Conservation (phyloP, 768 basidiomycete species). For the Lentinus tigrinus region DNA sequence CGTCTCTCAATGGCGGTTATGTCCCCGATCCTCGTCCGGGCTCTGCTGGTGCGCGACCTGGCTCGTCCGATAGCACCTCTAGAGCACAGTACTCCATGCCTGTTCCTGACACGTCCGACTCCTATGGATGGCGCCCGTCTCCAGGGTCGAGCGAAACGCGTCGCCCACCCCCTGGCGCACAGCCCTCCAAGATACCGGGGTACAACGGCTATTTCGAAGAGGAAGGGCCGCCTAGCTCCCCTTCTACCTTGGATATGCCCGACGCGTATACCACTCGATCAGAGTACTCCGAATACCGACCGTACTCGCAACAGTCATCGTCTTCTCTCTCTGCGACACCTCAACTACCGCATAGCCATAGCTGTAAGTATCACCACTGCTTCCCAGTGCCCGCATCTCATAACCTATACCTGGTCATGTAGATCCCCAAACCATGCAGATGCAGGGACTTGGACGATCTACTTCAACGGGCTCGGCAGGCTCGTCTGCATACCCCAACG, state of each 20-base stretch:
- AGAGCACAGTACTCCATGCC: slow-evolving; percentile 22
- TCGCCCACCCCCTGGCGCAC: slow-evolving; percentile 27
- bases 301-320: slow-evolving; percentile 15
- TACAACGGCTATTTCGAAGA: slow-evolving; percentile 17
- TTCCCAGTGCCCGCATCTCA: neutral
- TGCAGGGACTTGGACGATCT: slow-evolving; percentile 13
- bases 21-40: slow-evolving; percentile 16
- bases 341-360: slow-evolving; percentile 6
- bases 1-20: slow-evolving; percentile 14
- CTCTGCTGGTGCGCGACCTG: slow-evolving; percentile 15
- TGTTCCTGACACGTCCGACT: slow-evolving; percentile 13
- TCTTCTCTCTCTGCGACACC: slow-evolving; percentile 6
- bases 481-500: slow-evolving; percentile 16
- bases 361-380: slow-evolving; percentile 4
- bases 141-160: slow-evolving; percentile 11
- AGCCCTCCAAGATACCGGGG: slow-evolving; percentile 28
- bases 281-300: slow-evolving; percentile 3
- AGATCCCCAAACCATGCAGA: slow-evolving; percentile 11
- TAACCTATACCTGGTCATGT: neutral
- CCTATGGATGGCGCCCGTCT: slow-evolving; percentile 8
- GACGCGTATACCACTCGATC: slow-evolving; percentile 20
- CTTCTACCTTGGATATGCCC: slow-evolving; percentile 17
- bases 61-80: slow-evolving; percentile 13
- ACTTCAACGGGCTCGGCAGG: slow-evolving; percentile 14
- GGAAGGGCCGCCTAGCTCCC: slow-evolving; percentile 21